Conservation (phyloP, 768 basidiomycete species). For the Amanita brunnescens region DNA sequence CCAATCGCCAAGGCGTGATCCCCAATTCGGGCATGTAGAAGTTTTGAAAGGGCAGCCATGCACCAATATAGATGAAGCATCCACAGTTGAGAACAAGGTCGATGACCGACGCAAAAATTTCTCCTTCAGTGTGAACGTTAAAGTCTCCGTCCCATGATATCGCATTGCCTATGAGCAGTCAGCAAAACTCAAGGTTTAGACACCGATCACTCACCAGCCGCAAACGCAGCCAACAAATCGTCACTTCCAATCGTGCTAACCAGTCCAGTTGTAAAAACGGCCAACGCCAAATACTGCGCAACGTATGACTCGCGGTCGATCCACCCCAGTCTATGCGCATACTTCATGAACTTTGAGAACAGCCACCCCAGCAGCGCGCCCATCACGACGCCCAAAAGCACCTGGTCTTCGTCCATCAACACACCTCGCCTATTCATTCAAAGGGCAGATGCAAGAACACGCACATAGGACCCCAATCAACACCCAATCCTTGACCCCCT, state of each 20-base stretch:
- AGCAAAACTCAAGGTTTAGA: neutral
- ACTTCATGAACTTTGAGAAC: constrained; percentile 11
- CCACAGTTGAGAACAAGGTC: constrained; percentile 79
- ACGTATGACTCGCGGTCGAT: constrained; percentile 83
- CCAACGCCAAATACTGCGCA: constrained; percentile 71
- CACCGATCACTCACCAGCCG: constrained; percentile 43
- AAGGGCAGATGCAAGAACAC: constrained; percentile 15
- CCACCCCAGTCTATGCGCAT: constrained; percentile 50
- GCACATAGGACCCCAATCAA: constrained; percentile 76
- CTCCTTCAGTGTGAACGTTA: constrained; percentile 72
- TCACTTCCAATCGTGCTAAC: constrained; percentile 77
- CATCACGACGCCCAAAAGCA: constrained; percentile 1
- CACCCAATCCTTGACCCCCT: constrained; percentile 79
- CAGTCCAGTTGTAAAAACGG: constrained; percentile 71
- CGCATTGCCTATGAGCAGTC: constrained; percentile 51
- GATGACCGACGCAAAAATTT: constrained; percentile 83
- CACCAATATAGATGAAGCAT: constrained; percentile 82
- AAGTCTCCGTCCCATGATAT: constrained; percentile 90
- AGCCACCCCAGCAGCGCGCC: constrained; percentile 1
- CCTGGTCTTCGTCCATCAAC: constrained; percentile 1
- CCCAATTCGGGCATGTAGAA: constrained; percentile 52
- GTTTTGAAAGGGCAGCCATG: constrained; percentile 66
- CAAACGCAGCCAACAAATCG: constrained; percentile 85
- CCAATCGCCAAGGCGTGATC: constrained; percentile 62
- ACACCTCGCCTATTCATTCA: constrained; percentile 17